A percentile compares a stretch with the other conserved stretches of the same genome.
phyloP scores from a whole-genome alignment of 202 grass and related monocot genomes.

The Schoenoplectus triqueter region DNA sequence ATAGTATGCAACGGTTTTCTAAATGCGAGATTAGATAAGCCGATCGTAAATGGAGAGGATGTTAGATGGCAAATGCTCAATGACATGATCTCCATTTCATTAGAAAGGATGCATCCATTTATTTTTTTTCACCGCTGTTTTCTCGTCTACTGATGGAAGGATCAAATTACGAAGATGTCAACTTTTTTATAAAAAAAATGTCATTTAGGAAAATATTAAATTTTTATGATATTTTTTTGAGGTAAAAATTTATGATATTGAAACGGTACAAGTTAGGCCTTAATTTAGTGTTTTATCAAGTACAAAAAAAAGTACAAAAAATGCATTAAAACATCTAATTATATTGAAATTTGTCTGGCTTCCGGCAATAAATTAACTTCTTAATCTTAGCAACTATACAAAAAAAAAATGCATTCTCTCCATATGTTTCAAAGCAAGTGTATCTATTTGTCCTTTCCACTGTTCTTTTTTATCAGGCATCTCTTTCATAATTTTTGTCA shows the following conservation, averaged over 20 bases:
- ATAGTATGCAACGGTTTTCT: conserved; percentile 33
- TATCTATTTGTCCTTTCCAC: not conserved
- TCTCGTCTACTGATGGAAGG: not conserved
- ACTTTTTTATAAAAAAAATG: not conserved
- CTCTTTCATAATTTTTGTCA: not conserved
- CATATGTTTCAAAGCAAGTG: not conserved
- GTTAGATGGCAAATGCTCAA: not conserved
- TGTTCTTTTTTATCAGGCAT: not conserved
- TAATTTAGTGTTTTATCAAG: not conserved
- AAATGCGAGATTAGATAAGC: not conserved
- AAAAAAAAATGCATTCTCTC: not conserved
- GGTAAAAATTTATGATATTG: not conserved
- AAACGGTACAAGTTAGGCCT: not conserved
- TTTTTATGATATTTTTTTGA: not conserved
- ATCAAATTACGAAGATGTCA: not conserved
- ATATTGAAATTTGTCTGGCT: not conserved
- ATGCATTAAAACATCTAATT: not conserved
- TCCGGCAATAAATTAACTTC: not conserved
- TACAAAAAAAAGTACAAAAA: not conserved
- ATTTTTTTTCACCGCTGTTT: not conserved
- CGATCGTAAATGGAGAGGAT: conserved; percentile 5
- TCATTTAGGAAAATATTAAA: not conserved
- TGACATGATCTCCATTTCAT: not conserved
- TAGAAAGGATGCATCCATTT: not conserved
- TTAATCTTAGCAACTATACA: not conserved